Conservation (phyloP, 768 basidiomycete species). For the Sporobolomyces roseus region DNA sequence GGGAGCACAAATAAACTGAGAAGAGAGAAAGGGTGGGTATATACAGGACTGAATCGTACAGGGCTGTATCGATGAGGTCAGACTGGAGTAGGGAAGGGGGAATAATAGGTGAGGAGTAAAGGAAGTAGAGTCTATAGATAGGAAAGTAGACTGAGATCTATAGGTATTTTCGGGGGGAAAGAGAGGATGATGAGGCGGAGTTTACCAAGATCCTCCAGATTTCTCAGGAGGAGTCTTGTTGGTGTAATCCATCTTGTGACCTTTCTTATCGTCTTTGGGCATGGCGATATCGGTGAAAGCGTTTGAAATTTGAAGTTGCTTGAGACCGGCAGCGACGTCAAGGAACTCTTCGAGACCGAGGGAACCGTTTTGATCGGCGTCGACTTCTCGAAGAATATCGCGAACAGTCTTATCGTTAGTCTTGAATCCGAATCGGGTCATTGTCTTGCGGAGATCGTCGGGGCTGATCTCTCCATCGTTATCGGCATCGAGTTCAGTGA, state of each 20-base stretch:
- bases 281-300: conserved; percentile 34
- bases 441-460: conserved; percentile 69
- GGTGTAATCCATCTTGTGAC: conserved; percentile 26
- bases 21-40: too few species aligned
- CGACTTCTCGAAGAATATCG: conserved; percentile 50
- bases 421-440: conserved; percentile 69
- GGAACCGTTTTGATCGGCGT: conserved; percentile 52
- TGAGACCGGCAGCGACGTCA: conserved; percentile 51
- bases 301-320: conserved; percentile 45
- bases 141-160: too few species aligned
- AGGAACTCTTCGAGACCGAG: conserved; percentile 70
- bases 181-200: not conserved
- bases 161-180: not conserved
- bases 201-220: conserved; percentile 13
- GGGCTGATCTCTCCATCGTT: conserved; percentile 58
- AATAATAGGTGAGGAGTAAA: not conserved
- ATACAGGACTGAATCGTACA: too few species aligned
- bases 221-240: conserved; percentile 20
- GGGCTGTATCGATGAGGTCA: too few species aligned
- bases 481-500: conserved; percentile 50
- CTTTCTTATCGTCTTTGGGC: conserved; percentile 26
- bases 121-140: not conserved
- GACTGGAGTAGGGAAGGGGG: not conserved
- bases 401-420: conserved; percentile 47
- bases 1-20: conserved; percentile 11